These are phyloP conservation scores for Rhizopus sp. DNA, from an alignment of 371 early-diverging fungal genomes.

Conservation along the genomic window DNA sequence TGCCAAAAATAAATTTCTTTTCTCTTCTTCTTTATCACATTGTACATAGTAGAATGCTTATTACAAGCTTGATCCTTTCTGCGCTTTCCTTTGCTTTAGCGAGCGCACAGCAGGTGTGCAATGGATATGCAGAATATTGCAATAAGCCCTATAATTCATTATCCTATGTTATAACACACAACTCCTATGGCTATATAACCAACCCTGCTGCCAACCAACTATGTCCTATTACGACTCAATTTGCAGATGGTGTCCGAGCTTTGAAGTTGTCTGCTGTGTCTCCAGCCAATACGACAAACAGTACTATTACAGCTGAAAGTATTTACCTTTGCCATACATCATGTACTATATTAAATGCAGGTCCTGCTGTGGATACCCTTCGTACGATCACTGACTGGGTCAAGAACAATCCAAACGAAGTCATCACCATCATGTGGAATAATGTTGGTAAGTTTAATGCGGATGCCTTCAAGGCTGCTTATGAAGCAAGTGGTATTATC, in stretches of 20 bases:
- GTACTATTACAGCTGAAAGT: constrained; percentile 15
- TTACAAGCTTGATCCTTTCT: constrained; percentile 1
- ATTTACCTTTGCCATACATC: constrained; percentile 72
- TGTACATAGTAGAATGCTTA: constrained; percentile 8
- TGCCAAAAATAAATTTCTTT: constrained; percentile 5
- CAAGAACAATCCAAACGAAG: constrained; percentile 66
- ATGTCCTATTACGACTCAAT: constrained; percentile 59
- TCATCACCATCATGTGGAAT: constrained; percentile 74
- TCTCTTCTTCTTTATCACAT: constrained; percentile 1
- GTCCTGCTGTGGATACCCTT: constrained; percentile 54
- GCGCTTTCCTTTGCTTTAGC: constrained; percentile 8
- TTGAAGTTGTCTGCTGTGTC: constrained; percentile 68
- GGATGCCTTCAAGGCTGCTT: constrained; percentile 53
- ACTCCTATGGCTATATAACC: constrained; percentile 62
- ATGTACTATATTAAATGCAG: constrained; percentile 65
- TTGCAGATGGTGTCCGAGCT: constrained; percentile 72
- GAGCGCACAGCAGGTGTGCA: constrained; percentile 57
- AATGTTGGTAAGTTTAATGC: constrained; percentile 55
- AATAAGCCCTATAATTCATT: constrained; percentile 56
- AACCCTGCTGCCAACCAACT: constrained; percentile 73
- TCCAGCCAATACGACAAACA: constrained; percentile 21
- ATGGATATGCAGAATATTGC: constrained; percentile 73
- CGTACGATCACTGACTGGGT: constrained; percentile 54
- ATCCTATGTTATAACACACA: constrained; percentile 72
- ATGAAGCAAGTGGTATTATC: constrained; percentile 59